Conservation (phyloP, 441 rosid species). For the Melastoma candidum region DNA sequence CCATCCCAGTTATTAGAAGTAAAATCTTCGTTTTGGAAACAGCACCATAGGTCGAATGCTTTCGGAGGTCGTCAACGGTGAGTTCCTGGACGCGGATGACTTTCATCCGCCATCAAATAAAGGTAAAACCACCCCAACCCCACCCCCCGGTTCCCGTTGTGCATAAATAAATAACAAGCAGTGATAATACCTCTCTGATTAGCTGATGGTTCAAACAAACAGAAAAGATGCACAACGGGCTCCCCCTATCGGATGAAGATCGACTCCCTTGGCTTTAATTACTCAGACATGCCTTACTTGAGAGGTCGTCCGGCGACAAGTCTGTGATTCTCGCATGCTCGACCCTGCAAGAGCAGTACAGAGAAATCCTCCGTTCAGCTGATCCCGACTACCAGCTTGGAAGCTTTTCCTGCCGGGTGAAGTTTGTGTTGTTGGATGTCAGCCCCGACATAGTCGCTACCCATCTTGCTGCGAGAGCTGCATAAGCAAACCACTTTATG, state of each 20-base stretch:
- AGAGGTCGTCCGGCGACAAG: conserved; percentile 24
- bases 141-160: neutral
- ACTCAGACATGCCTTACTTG: conserved; percentile 32
- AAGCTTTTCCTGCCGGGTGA: conserved; percentile 24
- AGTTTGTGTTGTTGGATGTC: conserved; percentile 54
- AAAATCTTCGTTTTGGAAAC: conserved; percentile 9
- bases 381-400: conserved; percentile 39
- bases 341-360: conserved; percentile 48
- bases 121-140: conserved; percentile 27
- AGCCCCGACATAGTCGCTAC: conserved; percentile 38
- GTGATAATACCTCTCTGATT: neutral
- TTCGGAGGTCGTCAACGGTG: conserved; percentile 38
- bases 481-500: conserved; percentile 72
- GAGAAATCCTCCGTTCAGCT: conserved; percentile 66
- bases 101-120: conserved; percentile 55
- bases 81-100: conserved; percentile 63
- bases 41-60: conserved; percentile 60
- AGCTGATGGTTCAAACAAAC: neutral
- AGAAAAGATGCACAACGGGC: conserved; percentile 65
- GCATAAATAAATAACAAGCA: neutral
- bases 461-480: conserved; percentile 46
- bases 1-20: too few species aligned
- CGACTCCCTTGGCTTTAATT: conserved; percentile 64
- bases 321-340: conserved; percentile 65
- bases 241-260: conserved; percentile 59